These are phyloP conservation scores for Solanum sejunctum DNA, from an alignment of 257 asterid genomes.

Conservation along the genomic window DNA sequence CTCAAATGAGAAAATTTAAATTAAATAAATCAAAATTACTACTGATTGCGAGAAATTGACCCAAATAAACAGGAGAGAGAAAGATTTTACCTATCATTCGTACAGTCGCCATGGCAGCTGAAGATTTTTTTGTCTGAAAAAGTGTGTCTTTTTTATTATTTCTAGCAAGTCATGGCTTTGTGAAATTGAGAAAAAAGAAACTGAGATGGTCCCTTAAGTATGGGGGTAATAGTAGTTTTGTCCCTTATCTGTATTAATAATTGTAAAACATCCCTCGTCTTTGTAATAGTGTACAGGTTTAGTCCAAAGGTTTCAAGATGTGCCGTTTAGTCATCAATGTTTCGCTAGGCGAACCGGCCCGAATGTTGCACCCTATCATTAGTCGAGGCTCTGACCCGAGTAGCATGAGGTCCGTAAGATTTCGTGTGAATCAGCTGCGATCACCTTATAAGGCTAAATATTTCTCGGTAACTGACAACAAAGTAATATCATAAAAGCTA, in stretches of 20 bases:
- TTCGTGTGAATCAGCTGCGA: no score
- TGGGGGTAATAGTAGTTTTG: not conserved
- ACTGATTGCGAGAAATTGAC: not conserved
- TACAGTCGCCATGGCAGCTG: constrained; percentile 47
- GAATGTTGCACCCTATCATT: no score
- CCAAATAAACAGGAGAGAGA: not conserved
- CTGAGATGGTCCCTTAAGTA: not conserved
- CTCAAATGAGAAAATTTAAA: not conserved
- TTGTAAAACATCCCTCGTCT: not conserved
- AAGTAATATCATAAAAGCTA: no score
- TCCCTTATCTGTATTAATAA: not conserved
- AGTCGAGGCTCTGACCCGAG: no score
- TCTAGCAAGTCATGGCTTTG: not conserved
- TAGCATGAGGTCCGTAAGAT: no score
- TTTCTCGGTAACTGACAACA: no score
- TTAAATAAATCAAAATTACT: not conserved
- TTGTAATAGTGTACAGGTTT: not conserved
- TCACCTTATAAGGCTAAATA: no score
- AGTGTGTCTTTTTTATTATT: not conserved
- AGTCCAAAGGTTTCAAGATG: not conserved
- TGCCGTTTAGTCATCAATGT: no score
- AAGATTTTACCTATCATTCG: constrained; percentile 61
- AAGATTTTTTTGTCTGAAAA: not conserved
- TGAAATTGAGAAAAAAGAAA: not conserved
- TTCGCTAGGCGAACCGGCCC: no score